phyloP scores from a whole-genome alignment of 768 basidiomycete genomes.

The Mycena albidolilacea region DNA sequence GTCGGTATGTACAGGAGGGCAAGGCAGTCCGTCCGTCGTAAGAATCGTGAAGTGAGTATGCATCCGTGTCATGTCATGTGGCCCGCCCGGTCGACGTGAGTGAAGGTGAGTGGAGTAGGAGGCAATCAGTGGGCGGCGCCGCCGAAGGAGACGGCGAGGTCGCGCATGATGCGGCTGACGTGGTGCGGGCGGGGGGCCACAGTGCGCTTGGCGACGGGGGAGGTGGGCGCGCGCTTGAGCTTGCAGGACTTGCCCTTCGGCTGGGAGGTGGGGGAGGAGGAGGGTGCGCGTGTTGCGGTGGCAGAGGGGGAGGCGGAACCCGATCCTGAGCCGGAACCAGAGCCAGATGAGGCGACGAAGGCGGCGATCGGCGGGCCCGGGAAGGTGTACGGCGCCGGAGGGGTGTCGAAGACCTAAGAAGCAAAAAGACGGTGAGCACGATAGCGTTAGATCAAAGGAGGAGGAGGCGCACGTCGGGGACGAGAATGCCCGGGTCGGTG shows the following conservation, averaged over 20 bases:
- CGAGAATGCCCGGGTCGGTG: constrained; percentile 67
- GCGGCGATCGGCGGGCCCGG: constrained; percentile 22
- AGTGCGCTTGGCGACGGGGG: constrained; percentile 12
- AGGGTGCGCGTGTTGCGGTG: not conserved
- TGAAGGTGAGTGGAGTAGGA: no score
- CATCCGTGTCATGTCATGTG: no score
- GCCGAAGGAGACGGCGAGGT: constrained; percentile 41
- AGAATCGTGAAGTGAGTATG: constrained; percentile 51
- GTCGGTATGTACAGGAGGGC: not conserved
- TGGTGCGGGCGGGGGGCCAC: constrained; percentile 43
- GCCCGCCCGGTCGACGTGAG: no score
- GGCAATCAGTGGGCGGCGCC: constrained; percentile 22
- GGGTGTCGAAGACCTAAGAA: constrained; percentile 20
- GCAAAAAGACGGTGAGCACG: not conserved
- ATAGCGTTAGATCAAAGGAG: not conserved
- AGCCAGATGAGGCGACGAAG: constrained; percentile 14
- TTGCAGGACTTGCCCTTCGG: constrained; percentile 33
- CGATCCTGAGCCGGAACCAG: not conserved
- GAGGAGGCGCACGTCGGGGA: constrained; percentile 52
- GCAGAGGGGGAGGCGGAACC: not conserved
- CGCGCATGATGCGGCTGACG: constrained; percentile 54
- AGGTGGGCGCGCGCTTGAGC: constrained; percentile 24
- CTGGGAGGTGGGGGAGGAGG: not conserved
- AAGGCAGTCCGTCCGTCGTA: constrained; percentile 1
- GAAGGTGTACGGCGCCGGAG: constrained; percentile 23